These are phyloP conservation scores for Nemania bipapillata DNA, from an alignment of 2,329 filamentous ascomycete species.

Conservation along the genomic window DNA sequence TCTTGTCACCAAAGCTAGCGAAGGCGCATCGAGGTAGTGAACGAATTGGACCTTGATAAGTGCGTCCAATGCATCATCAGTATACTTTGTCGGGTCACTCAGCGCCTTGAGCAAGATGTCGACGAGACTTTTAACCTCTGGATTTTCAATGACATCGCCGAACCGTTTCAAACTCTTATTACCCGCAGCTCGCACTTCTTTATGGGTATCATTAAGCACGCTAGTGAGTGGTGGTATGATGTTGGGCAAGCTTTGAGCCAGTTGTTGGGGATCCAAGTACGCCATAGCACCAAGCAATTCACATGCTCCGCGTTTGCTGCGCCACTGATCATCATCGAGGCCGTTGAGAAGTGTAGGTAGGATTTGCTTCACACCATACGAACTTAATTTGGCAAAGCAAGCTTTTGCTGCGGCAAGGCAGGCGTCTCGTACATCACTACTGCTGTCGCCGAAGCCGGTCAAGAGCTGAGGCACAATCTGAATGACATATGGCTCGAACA, in stretches of 20 bases:
- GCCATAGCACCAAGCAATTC: conserved; percentile 98
- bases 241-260: conserved; percentile 89
- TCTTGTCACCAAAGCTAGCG: conserved; percentile 90
- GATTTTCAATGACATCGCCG: conserved; percentile 97
- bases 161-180: conserved; percentile 98
- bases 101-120: conserved; percentile 93
- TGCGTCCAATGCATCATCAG: conserved; percentile 90
- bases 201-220: conserved; percentile 96
- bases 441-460: conserved; percentile 87
- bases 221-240: conserved; percentile 96
- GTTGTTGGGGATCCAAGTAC: conserved; percentile 93
- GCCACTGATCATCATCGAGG: conserved; percentile 94
- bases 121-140: conserved; percentile 93
- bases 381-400: conserved; percentile 91
- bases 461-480: conserved; percentile 93
- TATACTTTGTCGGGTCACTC: conserved; percentile 96
- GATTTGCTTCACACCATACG: conserved; percentile 94
- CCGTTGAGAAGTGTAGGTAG: conserved; percentile 90
- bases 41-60: conserved; percentile 98
- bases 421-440: conserved; percentile 88
- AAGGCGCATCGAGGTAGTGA: conserved; percentile 97
- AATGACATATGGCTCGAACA: conserved; percentile 97
- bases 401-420: conserved; percentile 93
- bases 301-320: conserved; percentile 97
- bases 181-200: conserved; percentile 90